A percentile compares a stretch with the other conserved stretches of the same genome.
These are phyloP conservation scores for Rheum nobile DNA, from an alignment of 148 eudicot genomes.

Conservation along the genomic window DNA sequence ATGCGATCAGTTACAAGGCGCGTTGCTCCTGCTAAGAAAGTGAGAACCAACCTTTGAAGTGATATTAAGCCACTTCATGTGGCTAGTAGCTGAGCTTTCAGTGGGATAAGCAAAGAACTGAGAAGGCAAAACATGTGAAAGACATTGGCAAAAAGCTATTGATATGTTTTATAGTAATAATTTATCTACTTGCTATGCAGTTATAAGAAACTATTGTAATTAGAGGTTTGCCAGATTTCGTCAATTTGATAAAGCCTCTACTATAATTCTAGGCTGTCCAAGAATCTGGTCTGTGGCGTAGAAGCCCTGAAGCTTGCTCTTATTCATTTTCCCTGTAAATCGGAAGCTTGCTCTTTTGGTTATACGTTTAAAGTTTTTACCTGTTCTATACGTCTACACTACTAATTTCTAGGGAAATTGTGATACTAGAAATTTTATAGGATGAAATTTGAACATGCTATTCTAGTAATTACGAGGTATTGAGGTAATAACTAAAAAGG, in stretches of 20 bases:
- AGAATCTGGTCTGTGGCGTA: background rate
- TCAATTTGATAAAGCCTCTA: background rate
- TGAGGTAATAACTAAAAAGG: background rate
- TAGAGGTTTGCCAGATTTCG: background rate
- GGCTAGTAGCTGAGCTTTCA: background rate
- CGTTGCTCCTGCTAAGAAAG: slow-evolving; percentile 44
- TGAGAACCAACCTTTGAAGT: slow-evolving; percentile 53
- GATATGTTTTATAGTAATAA: background rate
- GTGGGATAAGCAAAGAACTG: background rate
- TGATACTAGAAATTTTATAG: background rate
- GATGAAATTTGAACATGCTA: background rate
- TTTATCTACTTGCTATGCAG: background rate
- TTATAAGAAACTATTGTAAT: background rate
- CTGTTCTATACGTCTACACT: background rate
- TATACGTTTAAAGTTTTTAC: background rate
- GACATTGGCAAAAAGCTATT: background rate
- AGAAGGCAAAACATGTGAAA: background rate
- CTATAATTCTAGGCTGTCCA: background rate
- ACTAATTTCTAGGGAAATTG: no score
- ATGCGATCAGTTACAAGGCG: slow-evolving; percentile 74
- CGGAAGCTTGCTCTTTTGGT: background rate
- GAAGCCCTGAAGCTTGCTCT: background rate
- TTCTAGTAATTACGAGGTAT: background rate
- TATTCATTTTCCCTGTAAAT: background rate
- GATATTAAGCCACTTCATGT: background rate